Base-by-base conservation (phyloP, 176 grass and related monocot species). In the Luzula sylvatica region DNA sequence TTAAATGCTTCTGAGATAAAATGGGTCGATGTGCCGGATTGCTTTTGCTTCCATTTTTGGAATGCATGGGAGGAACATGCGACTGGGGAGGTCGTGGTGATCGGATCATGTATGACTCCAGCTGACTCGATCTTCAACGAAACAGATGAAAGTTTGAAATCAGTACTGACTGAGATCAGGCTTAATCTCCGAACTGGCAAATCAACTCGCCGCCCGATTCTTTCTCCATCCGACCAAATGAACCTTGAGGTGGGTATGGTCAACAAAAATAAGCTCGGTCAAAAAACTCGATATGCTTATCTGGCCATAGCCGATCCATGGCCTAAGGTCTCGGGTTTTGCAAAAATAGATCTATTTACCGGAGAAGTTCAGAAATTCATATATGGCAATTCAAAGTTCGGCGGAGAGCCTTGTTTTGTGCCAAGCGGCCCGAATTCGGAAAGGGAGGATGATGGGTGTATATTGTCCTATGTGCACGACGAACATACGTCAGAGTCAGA, bases 41-140 rank as follows among this genome's bases (percentile, higher is more conserved):
- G 90, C 77, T 95, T 95, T 75, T 95, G 90, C 77, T 95, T 95
- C 73, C 90, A 95, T 69, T 72, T 95, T 26, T 95, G 90, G 90
- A 95, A 95, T 66, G 74, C 90, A 21, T 95, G 90, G 90, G 90
- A 95, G 58, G 90, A 95, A 4, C 38, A 35, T 1, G 64, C 25
- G 1, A 46, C 77, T 0, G 77, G 16, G 8, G 90, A 95, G 73
- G 71, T 88, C 14, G 90, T 95, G 20, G 84, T 95, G 2, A 5
- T 95, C 2, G 90, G 90, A 0, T 88, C 84, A 13, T 95, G 90
- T 76, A 95, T 95, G 90, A 76, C 84, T 8, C 90, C 90, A 11
- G 75, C 84, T 20, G 90, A 95, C 77, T 82, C 90, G 56, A 82
- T 95, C 55, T 95, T 95, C 67, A 95, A 95, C 72, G 90, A 95